Percentiles rank a stretch among this genome's conserved stretches.
These are phyloP conservation scores for Arthrobotrys megalospora DNA, from an alignment of 2,329 filamentous ascomycete genomes.

Conservation along the genomic window DNA sequence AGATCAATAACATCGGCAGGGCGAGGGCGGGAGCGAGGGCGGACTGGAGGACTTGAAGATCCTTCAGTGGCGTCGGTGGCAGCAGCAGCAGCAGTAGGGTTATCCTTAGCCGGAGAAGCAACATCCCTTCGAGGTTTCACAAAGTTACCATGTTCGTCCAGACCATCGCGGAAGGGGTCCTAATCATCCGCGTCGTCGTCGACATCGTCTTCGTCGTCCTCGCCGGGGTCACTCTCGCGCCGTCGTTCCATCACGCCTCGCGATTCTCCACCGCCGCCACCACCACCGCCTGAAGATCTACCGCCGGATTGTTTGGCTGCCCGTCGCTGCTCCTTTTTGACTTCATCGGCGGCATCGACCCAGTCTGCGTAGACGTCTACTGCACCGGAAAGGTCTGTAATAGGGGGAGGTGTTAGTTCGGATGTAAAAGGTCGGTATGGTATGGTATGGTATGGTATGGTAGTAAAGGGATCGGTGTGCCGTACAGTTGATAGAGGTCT, in stretches of 20 bases:
- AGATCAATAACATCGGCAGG: neutral
- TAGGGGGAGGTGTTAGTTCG: constrained; percentile 1
- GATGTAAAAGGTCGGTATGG: neutral
- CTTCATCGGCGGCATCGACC: constrained; percentile 91
- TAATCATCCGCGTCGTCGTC: constrained; percentile 70
- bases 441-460: too few relatives aligned
- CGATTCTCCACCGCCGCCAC: constrained; percentile 33
- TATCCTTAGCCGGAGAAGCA: neutral
- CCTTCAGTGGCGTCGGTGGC: neutral
- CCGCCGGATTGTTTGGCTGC: constrained; percentile 38
- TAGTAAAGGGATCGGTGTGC: neutral
- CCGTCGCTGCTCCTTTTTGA: constrained; percentile 74
- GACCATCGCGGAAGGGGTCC: constrained; percentile 40
- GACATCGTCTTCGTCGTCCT: constrained; percentile 65
- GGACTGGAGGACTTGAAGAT: constrained; percentile 6
- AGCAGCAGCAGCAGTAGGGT: neutral
- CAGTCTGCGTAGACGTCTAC: constrained; percentile 98
- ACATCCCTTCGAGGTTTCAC: constrained; percentile 28
- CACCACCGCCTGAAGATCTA: constrained; percentile 66
- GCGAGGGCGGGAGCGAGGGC: neutral
- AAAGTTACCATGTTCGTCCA: constrained; percentile 28
- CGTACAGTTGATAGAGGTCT: constrained; percentile 92
- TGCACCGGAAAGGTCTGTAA: constrained; percentile 83
- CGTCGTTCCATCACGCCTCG: constrained; percentile 63
- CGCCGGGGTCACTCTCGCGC: constrained; percentile 57